These are phyloP conservation scores for Malbranchea cinnamomea DNA, from an alignment of 2,329 filamentous ascomycete species.

Conservation along the genomic window DNA sequence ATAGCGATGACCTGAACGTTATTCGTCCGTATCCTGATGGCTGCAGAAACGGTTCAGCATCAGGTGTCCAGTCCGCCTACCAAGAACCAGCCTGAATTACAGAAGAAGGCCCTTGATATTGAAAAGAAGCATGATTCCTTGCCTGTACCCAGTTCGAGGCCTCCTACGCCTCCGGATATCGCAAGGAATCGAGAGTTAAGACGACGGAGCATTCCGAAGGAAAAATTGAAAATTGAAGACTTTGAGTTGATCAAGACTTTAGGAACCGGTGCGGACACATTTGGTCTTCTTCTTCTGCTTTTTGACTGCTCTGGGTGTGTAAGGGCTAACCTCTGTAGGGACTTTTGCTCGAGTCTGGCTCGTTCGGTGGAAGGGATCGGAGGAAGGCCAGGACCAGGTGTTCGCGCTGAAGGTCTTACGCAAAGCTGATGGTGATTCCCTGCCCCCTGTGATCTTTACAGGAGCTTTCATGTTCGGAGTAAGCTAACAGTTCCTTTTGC, in stretches of 20 bases:
- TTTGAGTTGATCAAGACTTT: constrained; percentile 35
- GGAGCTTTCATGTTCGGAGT: constrained; percentile 4
- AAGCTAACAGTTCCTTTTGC: neutral
- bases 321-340: constrained; percentile 17
- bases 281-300: neutral
- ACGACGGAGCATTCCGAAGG: constrained; percentile 23
- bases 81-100: constrained; percentile 6
- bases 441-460: constrained; percentile 6
- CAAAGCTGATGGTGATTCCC: constrained; percentile 32
- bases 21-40: too few relatives aligned
- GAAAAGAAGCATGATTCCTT: constrained; percentile 19
- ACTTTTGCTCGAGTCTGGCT: constrained; percentile 39
- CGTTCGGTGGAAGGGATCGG: constrained; percentile 25
- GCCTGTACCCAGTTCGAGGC: constrained; percentile 17
- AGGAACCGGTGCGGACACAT: constrained; percentile 29
- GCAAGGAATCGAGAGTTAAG: constrained; percentile 24
- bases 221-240: constrained; percentile 25
- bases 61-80: constrained; percentile 12
- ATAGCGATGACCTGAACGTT: too few relatives aligned
- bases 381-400: constrained; percentile 23
- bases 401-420: constrained; percentile 36
- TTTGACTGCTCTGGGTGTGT: constrained; percentile 1
- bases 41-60: too few relatives aligned
- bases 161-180: constrained; percentile 23
- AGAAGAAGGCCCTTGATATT: constrained; percentile 15